phyloP scores from a whole-genome alignment of 2,329 filamentous ascomycete genomes.

The Calonectria multiphialidica region DNA sequence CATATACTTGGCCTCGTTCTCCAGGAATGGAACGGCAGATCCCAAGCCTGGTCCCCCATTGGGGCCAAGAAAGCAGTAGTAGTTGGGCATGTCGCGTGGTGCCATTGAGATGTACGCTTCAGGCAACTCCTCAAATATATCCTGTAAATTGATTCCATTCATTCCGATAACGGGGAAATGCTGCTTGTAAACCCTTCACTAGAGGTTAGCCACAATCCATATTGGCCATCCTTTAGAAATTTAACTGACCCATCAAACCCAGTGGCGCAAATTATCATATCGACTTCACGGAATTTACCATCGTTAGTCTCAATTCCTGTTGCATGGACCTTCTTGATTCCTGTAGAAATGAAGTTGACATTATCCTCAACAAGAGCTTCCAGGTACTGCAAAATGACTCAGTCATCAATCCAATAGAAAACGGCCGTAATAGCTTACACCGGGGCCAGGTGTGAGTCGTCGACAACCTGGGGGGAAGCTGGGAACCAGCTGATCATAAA shows the following conservation, averaged over 20 bases:
- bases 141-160: not conserved
- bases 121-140: not conserved
- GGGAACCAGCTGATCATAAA: not conserved
- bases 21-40: slow-evolving; percentile 11
- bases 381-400: not conserved
- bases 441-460: slow-evolving; percentile 5
- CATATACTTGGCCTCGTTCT: slow-evolving; percentile 11
- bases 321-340: not conserved
- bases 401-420: not conserved
- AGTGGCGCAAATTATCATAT: slow-evolving; percentile 14
- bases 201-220: not conserved
- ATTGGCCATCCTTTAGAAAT: not conserved
- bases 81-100: not conserved
- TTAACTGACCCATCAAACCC: slow-evolving; percentile 11
- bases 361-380: slow-evolving; percentile 9
- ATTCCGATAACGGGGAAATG: not conserved
- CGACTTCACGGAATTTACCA: not conserved
- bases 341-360: not conserved
- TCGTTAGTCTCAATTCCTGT: not conserved
- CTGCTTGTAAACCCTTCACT: not conserved
- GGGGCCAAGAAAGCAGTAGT: slow-evolving; percentile 8
- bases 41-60: slow-evolving; percentile 5
- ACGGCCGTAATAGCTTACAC: not conserved
- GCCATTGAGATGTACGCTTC: not conserved
- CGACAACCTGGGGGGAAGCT: slow-evolving; percentile 1